Percentiles rank a stretch among this genome's conserved stretches.
Conservation (phyloP, 495 filamentous ascomycete genomes). For the Paragyromitra xinjiangensis region DNA sequence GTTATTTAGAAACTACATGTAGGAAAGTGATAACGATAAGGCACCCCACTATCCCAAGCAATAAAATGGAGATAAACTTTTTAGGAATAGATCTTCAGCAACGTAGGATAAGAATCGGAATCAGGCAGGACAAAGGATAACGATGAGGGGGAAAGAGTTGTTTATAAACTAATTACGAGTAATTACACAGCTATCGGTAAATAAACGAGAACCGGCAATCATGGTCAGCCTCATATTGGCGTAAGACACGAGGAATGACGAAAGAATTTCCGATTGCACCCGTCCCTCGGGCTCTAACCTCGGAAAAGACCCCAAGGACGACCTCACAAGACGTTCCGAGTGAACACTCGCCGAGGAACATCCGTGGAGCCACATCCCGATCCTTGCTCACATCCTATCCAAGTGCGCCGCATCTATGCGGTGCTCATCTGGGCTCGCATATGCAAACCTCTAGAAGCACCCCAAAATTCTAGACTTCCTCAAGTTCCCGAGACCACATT, state of each 20-base stretch:
- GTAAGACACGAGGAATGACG: slow-evolving; percentile 3
- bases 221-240: neutral
- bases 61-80: slow-evolving; percentile 5
- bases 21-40: slow-evolving; percentile 20
- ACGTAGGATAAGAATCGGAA: neutral
- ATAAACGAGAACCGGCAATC: slow-evolving; percentile 20
- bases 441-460: slow-evolving; percentile 19
- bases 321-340: slow-evolving; percentile 16
- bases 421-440: neutral
- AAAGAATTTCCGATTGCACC: slow-evolving; percentile 38
- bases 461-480: neutral
- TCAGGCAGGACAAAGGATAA: neutral
- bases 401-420: neutral
- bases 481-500: neutral
- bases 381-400: slow-evolving; percentile 39
- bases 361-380: slow-evolving; percentile 7
- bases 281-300: slow-evolving; percentile 37
- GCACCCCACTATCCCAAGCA: neutral
- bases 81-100: neutral
- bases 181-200: neutral
- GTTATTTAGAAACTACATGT: neutral
- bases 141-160: neutral
- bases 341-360: slow-evolving; percentile 11
- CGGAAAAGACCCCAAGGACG: slow-evolving; percentile 14
- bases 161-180: slow-evolving; percentile 25